Base-by-base conservation (phyloP, 2,329 filamentous ascomycete species). In the Leptographium flavum region DNA sequence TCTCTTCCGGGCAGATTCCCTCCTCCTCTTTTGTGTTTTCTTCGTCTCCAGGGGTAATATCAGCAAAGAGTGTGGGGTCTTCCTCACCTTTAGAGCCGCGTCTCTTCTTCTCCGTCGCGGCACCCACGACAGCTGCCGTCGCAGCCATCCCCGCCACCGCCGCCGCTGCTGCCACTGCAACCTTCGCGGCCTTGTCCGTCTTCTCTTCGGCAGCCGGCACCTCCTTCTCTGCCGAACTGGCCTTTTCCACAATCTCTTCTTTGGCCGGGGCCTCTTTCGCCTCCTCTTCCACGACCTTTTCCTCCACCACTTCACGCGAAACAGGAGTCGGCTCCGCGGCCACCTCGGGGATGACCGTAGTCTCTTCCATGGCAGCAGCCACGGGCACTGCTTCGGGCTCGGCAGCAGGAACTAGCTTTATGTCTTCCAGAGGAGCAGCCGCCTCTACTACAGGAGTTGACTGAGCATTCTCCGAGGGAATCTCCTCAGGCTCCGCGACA, bases 1-100 rank as follows among this genome's bases (percentile, higher is more conserved):
- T 61, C 66, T 45, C 52, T 52, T 63, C 53, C 39, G 56, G 54
- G 45, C 60, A 55, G 14, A 58, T 49, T 2, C 10, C 27, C 8
- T 22, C 32, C 19, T 36, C 30, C 22, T 45, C 38, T 39, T 45
- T 37, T 23, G 27, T 31, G 11, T 11, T 23, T 37, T 35, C 37
- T 19, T 51, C 49, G 35, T 47, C 50, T n/a, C 27, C 38, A 22
- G 43, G 43, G 7, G 46, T 19, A 32, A 21, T 19, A 39, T 40
- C 36, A 23, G n/a, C 23, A 45, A 47, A 19, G 25, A 23, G 39
- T 15, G 14, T n/a, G 25, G 46, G 39, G 31, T 25, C 6, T 41
- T 27, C 36, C 46, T 47, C 42, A 47, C 46, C 46, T 47, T 45
- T 47, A 10, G 27, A 36, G 25, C 45, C 43, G 17, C 31, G 38